Percentiles rank a stretch among this genome's conserved stretches.
Evolutionary conservation across 768 basidiomycete species (phyloP).

Genomic region (Naematelia encephala): DNA sequence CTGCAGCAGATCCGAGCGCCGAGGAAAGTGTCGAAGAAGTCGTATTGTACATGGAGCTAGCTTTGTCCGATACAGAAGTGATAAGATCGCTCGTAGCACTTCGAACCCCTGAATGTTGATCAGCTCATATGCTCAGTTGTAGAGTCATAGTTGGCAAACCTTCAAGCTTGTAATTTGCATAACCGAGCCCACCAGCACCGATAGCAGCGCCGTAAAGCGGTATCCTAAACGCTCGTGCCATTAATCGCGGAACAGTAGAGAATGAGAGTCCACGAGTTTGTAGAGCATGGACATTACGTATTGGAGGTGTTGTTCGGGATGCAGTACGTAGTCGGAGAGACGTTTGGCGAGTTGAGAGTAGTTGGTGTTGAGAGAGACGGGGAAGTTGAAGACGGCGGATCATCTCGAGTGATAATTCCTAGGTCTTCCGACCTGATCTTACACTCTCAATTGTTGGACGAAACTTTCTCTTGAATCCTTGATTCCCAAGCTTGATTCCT

Average conservation of each 20-base stretch:
- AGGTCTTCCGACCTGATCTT: background rate
- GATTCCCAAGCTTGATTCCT: too few species aligned
- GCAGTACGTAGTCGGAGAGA: background rate
- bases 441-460: too few species aligned
- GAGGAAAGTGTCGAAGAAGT: conserved; percentile 31
- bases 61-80: conserved; percentile 54
- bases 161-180: conserved; percentile 96
- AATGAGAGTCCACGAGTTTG: conserved; percentile 58
- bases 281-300: background rate
- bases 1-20: conserved; percentile 27
- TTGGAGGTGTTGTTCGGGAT: background rate
- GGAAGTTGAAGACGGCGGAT: background rate
- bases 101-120: conserved; percentile 53
- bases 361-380: background rate
- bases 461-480: too few species aligned
- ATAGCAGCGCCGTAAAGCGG: conserved; percentile 84
- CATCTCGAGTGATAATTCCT: background rate
- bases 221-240: conserved; percentile 79
- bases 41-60: conserved; percentile 33
- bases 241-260: conserved; percentile 80
- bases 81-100: conserved; percentile 70
- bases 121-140: background rate
- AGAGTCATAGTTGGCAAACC: conserved; percentile 56
- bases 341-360: background rate
- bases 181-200: conserved; percentile 85